Evolutionary conservation across 352 stramenopile species (phyloP).

Genomic region (Phytophthora cryptogea): DNA sequence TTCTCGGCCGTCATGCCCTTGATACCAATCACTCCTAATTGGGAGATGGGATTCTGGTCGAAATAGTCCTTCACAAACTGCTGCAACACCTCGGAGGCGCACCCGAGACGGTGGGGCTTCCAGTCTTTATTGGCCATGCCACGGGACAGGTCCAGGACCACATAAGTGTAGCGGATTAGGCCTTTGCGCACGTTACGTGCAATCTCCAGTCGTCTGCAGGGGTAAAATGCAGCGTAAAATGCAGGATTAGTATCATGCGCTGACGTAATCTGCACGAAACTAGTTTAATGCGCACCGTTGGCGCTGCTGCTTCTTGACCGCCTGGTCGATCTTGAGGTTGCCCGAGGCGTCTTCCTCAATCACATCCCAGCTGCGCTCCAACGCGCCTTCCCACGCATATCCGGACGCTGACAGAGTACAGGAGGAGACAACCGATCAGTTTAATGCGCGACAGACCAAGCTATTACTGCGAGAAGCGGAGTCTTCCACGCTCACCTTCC

Average conservation of each 20-base stretch:
- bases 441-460: not conserved
- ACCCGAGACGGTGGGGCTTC: conserved; percentile 81
- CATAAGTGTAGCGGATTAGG: conserved; percentile 86
- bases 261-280: not conserved
- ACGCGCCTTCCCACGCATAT: conserved; percentile 84
- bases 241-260: conserved; percentile 6
- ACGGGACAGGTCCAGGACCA: conserved; percentile 86
- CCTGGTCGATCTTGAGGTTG: conserved; percentile 77
- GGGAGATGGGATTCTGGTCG: conserved; percentile 94
- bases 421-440: conserved; percentile 3
- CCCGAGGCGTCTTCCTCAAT: conserved; percentile 86
- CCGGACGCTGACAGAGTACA: conserved; percentile 36
- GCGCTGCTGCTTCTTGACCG: conserved; percentile 67
- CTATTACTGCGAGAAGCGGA: not conserved
- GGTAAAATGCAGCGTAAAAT: not conserved
- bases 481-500: conserved; percentile 18
- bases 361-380: conserved; percentile 86
- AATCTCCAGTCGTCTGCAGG: conserved; percentile 68
- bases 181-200: conserved; percentile 86
- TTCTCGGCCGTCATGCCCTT: conserved; percentile 91
- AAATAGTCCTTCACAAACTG: conserved; percentile 93
- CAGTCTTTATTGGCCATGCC: conserved; percentile 88
- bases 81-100: conserved; percentile 69
- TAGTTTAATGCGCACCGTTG: conserved; percentile 52
- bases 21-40: conserved; percentile 90